Conservation (phyloP, 2,329 filamentous ascomycete genomes). For the Fusarium xylarioides region DNA sequence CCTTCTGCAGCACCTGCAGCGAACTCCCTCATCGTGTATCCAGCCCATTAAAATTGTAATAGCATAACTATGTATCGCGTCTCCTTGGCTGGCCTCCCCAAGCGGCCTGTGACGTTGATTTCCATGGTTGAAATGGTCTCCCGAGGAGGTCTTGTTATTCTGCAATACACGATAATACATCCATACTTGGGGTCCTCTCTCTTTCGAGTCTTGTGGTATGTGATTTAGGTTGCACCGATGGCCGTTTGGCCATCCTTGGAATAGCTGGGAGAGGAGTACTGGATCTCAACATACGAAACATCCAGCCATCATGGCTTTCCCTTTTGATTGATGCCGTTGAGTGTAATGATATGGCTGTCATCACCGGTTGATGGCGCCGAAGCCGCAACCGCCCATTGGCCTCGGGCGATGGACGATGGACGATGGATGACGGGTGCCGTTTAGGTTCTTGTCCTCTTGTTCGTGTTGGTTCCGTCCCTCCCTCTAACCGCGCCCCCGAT, state of each 20-base stretch:
- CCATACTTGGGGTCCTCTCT: constrained; percentile 22
- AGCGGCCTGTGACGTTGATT: constrained; percentile 30
- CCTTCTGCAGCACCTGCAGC: constrained; percentile 6
- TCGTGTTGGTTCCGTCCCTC: constrained; percentile 22
- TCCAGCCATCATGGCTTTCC: neutral
- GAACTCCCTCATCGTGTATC: neutral
- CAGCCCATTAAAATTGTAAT: neutral
- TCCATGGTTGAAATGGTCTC: constrained; percentile 7
- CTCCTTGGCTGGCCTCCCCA: constrained; percentile 15
- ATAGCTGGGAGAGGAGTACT: neutral
- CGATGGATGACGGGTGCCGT: constrained; percentile 10
- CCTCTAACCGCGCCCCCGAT: constrained; percentile 29
- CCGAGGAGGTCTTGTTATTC: constrained; percentile 5
- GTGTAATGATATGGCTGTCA: constrained; percentile 10
- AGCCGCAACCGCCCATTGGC: constrained; percentile 14
- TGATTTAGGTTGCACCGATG: constrained; percentile 14
- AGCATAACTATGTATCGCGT: neutral
- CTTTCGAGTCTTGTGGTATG: constrained; percentile 35
- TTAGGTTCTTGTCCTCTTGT: constrained; percentile 10
- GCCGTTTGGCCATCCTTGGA: constrained; percentile 13
- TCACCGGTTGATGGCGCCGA: constrained; percentile 19
- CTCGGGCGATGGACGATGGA: neutral
- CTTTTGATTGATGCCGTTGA: constrained; percentile 1
- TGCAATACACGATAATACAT: constrained; percentile 20
- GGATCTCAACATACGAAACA: constrained; percentile 1